Percentiles rank a stretch among this genome's conserved stretches.
phyloP scores from a whole-genome alignment of 140 eudicot genomes.

The Ambrosia hybrid region DNA sequence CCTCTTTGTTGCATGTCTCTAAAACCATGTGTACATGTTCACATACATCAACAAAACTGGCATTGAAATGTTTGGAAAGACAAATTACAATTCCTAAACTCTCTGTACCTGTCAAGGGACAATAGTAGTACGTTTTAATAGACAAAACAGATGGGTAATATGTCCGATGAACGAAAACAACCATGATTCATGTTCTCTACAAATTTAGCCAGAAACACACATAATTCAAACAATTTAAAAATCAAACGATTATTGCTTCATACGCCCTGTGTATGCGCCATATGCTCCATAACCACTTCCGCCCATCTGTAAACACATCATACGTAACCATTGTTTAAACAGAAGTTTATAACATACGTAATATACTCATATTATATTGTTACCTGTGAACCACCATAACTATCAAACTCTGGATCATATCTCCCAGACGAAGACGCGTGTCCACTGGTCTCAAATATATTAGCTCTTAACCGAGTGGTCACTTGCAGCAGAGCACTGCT shows the following conservation, averaged over 20 bases:
- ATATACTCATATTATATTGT: not conserved
- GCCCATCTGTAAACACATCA: conserved; percentile 35
- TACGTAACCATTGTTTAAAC: not conserved
- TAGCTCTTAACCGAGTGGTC: conserved; percentile 59
- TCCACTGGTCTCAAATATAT: conserved; percentile 44
- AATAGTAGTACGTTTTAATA: not conserved
- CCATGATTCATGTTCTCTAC: conserved; percentile 11
- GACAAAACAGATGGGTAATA: not conserved
- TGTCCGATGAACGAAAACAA: conserved; percentile 1
- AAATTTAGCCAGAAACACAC: conserved; percentile 16
- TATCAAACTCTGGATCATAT: conserved; percentile 21
- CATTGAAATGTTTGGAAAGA: no score
- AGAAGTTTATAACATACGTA: not conserved
- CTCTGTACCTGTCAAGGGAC: not conserved
- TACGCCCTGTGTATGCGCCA: conserved; percentile 57
- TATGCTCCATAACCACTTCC: conserved; percentile 65
- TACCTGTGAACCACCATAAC: conserved; percentile 70
- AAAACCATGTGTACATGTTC: no score
- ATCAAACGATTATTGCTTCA: conserved; percentile 6
- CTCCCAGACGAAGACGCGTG: conserved; percentile 7
- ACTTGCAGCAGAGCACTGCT: conserved; percentile 70
- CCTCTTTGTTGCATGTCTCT: no score
- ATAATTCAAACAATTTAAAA: not conserved
- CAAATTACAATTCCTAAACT: no score
- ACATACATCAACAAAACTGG: no score